A percentile compares a stretch with the other conserved stretches of the same genome.
Conservation (phyloP, 2,329 filamentous ascomycete genomes). For the Scedosporium aurantiacum region DNA sequence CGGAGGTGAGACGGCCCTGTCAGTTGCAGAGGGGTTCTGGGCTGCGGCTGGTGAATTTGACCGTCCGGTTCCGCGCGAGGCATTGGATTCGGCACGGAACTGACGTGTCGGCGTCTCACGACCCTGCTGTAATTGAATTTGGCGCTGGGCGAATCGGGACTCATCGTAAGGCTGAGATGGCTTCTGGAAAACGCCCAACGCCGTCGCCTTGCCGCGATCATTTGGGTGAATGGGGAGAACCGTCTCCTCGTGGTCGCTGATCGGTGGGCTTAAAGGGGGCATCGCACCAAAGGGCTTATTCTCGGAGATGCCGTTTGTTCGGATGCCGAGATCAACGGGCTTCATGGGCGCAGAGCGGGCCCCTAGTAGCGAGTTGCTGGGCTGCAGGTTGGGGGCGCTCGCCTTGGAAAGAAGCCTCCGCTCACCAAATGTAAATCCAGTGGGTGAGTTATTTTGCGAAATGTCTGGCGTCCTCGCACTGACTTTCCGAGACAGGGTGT, state of each 20-base stretch:
- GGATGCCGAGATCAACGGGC: conserved; percentile 10
- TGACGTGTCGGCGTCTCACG: conserved; percentile 48
- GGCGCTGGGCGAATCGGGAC: conserved; percentile 69
- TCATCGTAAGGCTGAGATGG: conserved; percentile 72
- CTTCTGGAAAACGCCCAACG: conserved; percentile 53
- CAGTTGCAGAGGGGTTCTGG: conserved; percentile 19
- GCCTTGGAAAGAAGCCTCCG: conserved; percentile 38
- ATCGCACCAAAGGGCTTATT: conserved; percentile 21
- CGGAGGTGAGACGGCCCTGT: conserved; percentile 14
- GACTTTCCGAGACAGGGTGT: conserved; percentile 58
- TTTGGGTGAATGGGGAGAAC: conserved; percentile 59
- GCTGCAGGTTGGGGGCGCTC: conserved; percentile 55
- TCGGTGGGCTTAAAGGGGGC: conserved; percentile 39
- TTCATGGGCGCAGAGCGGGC: conserved; percentile 2
- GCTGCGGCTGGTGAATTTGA: conserved; percentile 37
- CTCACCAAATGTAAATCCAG: conserved; percentile 30
- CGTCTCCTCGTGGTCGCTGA: conserved; percentile 62
- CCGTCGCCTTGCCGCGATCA: conserved; percentile 73
- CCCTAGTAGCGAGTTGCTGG: conserved; percentile 4
- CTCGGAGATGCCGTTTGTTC: conserved; percentile 14
- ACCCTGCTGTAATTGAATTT: conserved; percentile 69
- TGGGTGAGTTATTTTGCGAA: conserved; percentile 31
- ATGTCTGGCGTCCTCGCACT: conserved; percentile 40
- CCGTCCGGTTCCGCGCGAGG: conserved; percentile 26
- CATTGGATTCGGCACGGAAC: conserved; percentile 33